phyloP scores from a whole-genome alignment of 148 eudicot genomes.

The Amaranthus palmeri region DNA sequence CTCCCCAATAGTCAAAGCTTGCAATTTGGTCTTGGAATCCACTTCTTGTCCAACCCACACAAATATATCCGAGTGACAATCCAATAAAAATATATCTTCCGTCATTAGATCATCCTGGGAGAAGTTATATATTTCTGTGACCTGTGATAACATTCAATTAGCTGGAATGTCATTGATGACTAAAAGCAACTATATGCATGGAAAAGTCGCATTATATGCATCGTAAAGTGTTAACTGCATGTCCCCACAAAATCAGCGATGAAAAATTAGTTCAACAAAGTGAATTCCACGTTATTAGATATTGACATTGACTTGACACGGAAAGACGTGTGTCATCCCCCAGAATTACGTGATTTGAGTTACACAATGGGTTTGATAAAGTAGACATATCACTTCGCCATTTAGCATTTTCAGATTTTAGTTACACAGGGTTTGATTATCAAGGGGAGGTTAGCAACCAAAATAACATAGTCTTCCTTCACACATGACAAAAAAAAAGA shows the following conservation, averaged over 20 bases:
- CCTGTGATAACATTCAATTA: conserved; percentile 38
- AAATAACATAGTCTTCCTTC: too few species aligned
- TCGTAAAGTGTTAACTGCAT: not conserved
- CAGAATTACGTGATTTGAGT: too few species aligned
- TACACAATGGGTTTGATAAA: too few species aligned
- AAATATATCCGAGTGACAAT: conserved; percentile 74
- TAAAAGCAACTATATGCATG: conserved; percentile 1
- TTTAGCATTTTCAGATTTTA: too few species aligned
- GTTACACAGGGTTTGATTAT: too few species aligned
- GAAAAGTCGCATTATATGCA: not conserved
- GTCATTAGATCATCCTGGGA: conserved; percentile 94
- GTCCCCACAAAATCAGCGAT: not conserved
- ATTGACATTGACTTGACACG: not conserved
- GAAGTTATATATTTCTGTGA: conserved; percentile 75
- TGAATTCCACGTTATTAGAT: not conserved
- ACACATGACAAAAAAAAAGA: too few species aligned
- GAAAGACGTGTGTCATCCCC: too few species aligned
- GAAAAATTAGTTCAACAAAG: not conserved
- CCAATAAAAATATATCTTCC: conserved; percentile 84
- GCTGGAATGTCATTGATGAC: conserved; percentile 13
- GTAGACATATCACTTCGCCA: too few species aligned
- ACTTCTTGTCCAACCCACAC: conserved; percentile 95
- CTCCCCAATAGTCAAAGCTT: conserved; percentile 75
- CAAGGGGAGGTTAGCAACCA: too few species aligned
- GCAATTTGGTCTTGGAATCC: conserved; percentile 59